Evolutionary conservation across 2,329 filamentous ascomycete genomes (phyloP).

Genomic region (Colletotrichum navitas): DNA sequence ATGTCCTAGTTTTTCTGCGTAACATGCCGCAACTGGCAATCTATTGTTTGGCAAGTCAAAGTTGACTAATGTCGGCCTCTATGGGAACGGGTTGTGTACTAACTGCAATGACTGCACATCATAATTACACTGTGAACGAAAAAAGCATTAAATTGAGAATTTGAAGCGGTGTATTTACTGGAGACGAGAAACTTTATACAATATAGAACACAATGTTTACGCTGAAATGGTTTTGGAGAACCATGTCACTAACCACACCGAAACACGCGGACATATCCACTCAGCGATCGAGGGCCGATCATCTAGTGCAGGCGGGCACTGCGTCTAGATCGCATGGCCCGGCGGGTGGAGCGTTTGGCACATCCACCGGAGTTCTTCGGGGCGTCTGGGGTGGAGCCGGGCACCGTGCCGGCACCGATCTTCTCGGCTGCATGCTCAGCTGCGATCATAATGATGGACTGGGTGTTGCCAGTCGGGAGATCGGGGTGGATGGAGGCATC

Average conservation of each 20-base stretch:
- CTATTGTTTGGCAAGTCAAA: not conserved
- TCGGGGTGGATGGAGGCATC: slow-evolving; percentile 73
- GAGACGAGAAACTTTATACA: slow-evolving; percentile 31
- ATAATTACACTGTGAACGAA: not conserved
- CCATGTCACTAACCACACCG: not conserved
- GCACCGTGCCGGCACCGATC: slow-evolving; percentile 33
- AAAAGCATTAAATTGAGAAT: not conserved
- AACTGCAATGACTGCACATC: not conserved
- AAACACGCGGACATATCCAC: not conserved
- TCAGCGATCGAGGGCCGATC: slow-evolving; percentile 18
- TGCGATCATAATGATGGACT: slow-evolving; percentile 43
- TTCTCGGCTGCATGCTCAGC: slow-evolving; percentile 42
- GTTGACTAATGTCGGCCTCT: too few relatives aligned
- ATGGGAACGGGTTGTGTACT: too few relatives aligned
- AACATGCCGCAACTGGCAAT: not conserved
- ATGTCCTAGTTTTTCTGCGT: not conserved
- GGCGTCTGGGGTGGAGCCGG: slow-evolving; percentile 30
- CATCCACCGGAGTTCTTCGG: not conserved
- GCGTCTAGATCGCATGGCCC: slow-evolving; percentile 33
- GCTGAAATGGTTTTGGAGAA: not conserved
- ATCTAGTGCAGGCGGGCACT: slow-evolving; percentile 19
- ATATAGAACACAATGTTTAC: slow-evolving; percentile 30
- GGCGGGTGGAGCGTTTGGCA: slow-evolving; percentile 17
- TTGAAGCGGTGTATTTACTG: slow-evolving; percentile 23
- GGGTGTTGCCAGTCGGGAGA: slow-evolving; percentile 42